Evolutionary conservation across 176 grass and related monocot species (phyloP).

Genomic region (Dactylis glomerata): DNA sequence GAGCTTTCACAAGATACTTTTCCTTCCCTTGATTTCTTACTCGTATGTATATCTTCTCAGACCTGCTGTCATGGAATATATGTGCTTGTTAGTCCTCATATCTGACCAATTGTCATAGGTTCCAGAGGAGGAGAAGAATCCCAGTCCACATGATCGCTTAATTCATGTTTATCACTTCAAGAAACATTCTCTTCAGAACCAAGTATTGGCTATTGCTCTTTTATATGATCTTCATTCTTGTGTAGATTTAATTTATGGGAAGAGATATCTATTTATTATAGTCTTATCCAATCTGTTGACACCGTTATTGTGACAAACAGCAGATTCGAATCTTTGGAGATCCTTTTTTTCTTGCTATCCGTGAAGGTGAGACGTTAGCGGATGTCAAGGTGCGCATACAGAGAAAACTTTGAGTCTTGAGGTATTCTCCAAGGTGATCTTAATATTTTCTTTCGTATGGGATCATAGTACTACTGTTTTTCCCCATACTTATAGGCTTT

Average conservation of each 20-base stretch:
- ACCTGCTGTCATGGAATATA: not conserved
- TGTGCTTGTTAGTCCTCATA: constrained; percentile 22
- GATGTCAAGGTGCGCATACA: constrained; percentile 76
- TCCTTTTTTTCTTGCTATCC: constrained; percentile 76
- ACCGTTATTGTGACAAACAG: constrained; percentile 31
- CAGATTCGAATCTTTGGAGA: constrained; percentile 95
- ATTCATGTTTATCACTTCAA: constrained; percentile 98
- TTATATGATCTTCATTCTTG: not conserved
- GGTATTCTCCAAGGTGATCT: constrained; percentile 86
- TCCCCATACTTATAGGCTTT: not conserved
- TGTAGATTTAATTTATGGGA: not conserved
- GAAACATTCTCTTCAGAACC: constrained; percentile 89
- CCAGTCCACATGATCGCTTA: constrained; percentile 71
- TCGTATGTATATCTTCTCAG: not conserved
- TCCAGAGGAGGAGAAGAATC: constrained; percentile 86
- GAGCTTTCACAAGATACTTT: not conserved
- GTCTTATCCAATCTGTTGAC: constrained; percentile 6
- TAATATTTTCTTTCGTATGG: constrained; percentile 13
- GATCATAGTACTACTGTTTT: not conserved
- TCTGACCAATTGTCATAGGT: constrained; percentile 48
- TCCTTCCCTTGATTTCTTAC: not conserved
- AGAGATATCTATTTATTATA: not conserved
- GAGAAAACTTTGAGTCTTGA: constrained; percentile 75
- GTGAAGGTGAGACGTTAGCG: constrained; percentile 83
- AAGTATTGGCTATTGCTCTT: constrained; percentile 56